These are phyloP conservation scores for Hypholoma sublateritium DNA, from an alignment of 768 basidiomycete genomes.

Conservation along the genomic window DNA sequence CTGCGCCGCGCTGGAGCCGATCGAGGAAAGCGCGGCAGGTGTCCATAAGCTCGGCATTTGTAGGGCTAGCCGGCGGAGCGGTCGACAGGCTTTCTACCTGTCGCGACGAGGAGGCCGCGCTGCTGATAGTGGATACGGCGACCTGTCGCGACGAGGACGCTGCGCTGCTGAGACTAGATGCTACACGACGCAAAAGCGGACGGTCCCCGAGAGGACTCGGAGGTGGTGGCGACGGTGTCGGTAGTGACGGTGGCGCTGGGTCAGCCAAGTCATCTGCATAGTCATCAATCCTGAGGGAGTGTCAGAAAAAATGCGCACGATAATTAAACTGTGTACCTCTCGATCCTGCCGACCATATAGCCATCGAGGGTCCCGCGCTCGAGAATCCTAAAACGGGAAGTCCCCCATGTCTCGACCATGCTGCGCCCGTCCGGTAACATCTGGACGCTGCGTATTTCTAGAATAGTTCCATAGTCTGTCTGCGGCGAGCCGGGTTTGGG, in stretches of 20 bases:
- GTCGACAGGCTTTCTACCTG: background rate
- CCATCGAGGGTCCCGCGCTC: conserved; percentile 86
- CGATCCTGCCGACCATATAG: conserved; percentile 83
- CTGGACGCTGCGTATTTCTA: conserved; percentile 83
- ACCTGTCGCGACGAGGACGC: conserved; percentile 6
- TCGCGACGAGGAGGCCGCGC: background rate
- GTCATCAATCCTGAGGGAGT: conserved; percentile 31
- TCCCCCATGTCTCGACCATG: conserved; percentile 67
- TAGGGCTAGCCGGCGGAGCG: conserved; percentile 19
- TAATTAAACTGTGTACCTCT: conserved; percentile 36
- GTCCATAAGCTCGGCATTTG: conserved; percentile 55
- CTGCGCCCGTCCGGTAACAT: conserved; percentile 89
- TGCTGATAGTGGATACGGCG: conserved; percentile 1
- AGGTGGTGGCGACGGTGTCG: conserved; percentile 8
- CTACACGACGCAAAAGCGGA: conserved; percentile 7
- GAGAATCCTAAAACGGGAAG: conserved; percentile 80
- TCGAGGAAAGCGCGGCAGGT: conserved; percentile 45
- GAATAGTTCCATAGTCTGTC: conserved; percentile 88
- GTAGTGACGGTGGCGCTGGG: conserved; percentile 7
- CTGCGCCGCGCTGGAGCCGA: conserved; percentile 58
- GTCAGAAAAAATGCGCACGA: conserved; percentile 11
- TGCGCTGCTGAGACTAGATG: conserved; percentile 14
- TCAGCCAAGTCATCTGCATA: conserved; percentile 39
- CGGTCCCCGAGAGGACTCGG: background rate
- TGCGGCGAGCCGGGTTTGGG: conserved; percentile 36